phyloP scores from a whole-genome alignment of 1,284 basidiomycete genomes.

The Neotropicomus parvogracilis region DNA sequence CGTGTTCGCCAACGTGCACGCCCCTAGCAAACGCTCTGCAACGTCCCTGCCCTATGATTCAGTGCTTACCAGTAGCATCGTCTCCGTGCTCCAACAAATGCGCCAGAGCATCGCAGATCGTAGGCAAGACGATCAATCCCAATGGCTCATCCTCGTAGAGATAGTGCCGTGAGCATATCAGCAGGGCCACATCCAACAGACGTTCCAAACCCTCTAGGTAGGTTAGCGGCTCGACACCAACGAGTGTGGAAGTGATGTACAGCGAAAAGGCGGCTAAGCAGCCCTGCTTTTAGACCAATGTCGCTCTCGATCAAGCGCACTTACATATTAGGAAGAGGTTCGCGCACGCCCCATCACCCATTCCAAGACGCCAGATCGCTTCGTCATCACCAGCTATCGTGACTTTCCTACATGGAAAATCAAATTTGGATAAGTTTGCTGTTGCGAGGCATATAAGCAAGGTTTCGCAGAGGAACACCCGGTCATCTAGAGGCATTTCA shows the following conservation, averaged over 20 bases:
- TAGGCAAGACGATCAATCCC: conserved; percentile 45
- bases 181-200: conserved; percentile 46
- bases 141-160: conserved; percentile 46
- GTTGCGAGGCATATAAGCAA: conserved; percentile 27
- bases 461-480: conserved; percentile 19
- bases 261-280: conserved; percentile 49
- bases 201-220: conserved; percentile 54
- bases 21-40: conserved; percentile 10
- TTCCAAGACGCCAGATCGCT: conserved; percentile 27
- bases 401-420: conserved; percentile 8
- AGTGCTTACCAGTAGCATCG: conserved; percentile 34
- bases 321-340: conserved; percentile 27
- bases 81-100: conserved; percentile 35
- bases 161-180: conserved; percentile 44
- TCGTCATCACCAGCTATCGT: conserved; percentile 15
- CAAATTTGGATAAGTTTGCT: conserved; percentile 11
- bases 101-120: conserved; percentile 47
- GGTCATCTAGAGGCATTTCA: conserved; percentile 3
- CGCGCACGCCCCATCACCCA: conserved; percentile 1
- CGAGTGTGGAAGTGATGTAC: conserved; percentile 37
- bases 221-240: conserved; percentile 35
- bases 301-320: conserved; percentile 5
- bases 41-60: neutral
- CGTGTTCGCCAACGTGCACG: conserved; percentile 39
- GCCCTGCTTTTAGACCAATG: conserved; percentile 8